Evolutionary conservation across 805 yeast species (phyloP), one percentile per base, ranked within the genome.

Genomic region (Metschnikowia similis): DNA sequence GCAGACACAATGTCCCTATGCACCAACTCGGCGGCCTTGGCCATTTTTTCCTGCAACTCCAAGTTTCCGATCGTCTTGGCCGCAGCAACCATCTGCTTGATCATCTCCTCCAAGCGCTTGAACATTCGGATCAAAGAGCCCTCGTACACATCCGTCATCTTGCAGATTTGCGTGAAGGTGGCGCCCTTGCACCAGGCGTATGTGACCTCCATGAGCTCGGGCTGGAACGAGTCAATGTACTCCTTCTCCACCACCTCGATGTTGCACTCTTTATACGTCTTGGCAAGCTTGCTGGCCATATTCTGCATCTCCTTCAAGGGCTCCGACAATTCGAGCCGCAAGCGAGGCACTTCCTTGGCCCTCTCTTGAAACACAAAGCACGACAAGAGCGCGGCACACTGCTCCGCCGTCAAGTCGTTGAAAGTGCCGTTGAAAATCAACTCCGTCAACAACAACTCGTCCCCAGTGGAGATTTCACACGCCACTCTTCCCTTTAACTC

Each of bases 91-190:
- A 94, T 77, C 67, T 94, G 99, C 62, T 92, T 82, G 49, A 94
- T 73, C 76, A 94, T 78, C 66, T 94, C 99, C 67, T 94, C 99
- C 48, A 94, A 74, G 64, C 99, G 80, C 67, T 94, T 86, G 74
- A 94, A 94, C 83, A 89, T 87, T 66, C 99, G 83, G 56, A 94
- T 92, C 63, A 94, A 77, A 21, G 96, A 86, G 38, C 99, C 99
- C 72, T 94, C 99, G 59, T 92, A 94, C 40, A 94, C 98, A 64
- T 94, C 99, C 0, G 99, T 94, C 97, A 94, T 90, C 68, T 92
- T 92, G 73, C 98, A 92, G 55, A 94, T 92, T 66, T 92, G 97
- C 0, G 97, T 92, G 68, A 94, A 94, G 0, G 94, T 75, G 6
- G 96, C 97, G 16, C 98, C 98, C 64, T 86, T 85, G 67, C 97